Evolutionary conservation across 257 asterid species (phyloP).

Genomic region (Plantago major): DNA sequence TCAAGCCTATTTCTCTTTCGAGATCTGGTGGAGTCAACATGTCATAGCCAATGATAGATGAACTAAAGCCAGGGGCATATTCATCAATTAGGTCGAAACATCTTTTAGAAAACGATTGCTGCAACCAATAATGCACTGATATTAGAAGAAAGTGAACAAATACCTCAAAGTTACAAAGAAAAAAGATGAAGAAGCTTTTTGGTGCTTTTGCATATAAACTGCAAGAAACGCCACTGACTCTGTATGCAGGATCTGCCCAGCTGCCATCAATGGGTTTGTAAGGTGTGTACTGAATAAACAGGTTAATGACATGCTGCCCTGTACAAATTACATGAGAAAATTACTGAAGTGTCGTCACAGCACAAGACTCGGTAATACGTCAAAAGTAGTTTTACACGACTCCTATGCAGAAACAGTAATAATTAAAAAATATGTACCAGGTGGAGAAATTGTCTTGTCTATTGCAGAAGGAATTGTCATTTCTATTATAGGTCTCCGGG

Average conservation of each 20-base stretch:
- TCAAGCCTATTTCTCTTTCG: constrained; percentile 81
- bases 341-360: constrained; percentile 2
- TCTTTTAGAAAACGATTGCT: constrained; percentile 77
- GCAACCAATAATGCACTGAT: constrained; percentile 15
- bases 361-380: neutral
- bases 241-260: constrained; percentile 83
- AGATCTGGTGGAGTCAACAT: constrained; percentile 98
- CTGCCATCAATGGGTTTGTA: constrained; percentile 84
- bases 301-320: constrained; percentile 90
- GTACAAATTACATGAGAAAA: constrained; percentile 15
- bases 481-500: constrained; percentile 85
- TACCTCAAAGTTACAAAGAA: neutral
- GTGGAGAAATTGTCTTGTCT: constrained; percentile 87
- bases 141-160: constrained; percentile 8
- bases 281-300: constrained; percentile 93
- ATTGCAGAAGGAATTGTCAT: constrained; percentile 94
- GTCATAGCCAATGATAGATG: constrained; percentile 83
- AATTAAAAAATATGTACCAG: constrained; percentile 36
- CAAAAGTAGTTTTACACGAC: neutral
- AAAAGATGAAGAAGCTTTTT: constrained; percentile 13
- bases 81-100: constrained; percentile 85
- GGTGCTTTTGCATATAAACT: neutral
- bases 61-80: constrained; percentile 82
- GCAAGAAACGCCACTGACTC: constrained; percentile 47
- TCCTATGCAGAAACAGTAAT: too few species aligned